Evolutionary conservation across 2,329 filamentous ascomycete genomes (phyloP).

Genomic region (Botrytis galanthina): DNA sequence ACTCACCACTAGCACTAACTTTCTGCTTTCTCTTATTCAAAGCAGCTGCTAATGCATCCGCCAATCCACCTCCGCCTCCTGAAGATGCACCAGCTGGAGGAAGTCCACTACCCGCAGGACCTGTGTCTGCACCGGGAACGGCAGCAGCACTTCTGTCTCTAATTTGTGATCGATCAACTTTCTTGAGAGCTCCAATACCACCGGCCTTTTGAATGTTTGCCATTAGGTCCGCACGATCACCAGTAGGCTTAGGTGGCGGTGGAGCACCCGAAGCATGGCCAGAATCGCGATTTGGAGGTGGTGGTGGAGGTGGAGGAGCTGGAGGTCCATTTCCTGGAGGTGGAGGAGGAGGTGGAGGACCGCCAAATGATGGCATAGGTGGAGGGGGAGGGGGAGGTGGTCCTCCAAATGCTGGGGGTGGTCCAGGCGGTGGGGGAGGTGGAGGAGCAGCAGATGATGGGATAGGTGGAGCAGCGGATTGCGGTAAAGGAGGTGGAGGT

Average conservation of each 20-base stretch:
- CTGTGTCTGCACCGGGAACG: slow-evolving; percentile 55
- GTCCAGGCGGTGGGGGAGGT: slow-evolving; percentile 39
- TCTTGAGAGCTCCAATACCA: slow-evolving; percentile 67
- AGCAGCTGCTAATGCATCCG: slow-evolving; percentile 76
- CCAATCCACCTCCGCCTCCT: slow-evolving; percentile 64
- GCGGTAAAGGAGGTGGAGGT: slow-evolving; percentile 42
- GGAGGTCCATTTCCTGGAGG: slow-evolving; percentile 37
- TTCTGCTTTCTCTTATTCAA: slow-evolving; percentile 85
- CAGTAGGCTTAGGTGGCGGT: slow-evolving; percentile 44
- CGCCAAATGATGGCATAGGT: slow-evolving; percentile 33
- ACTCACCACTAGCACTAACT: slow-evolving; percentile 92
- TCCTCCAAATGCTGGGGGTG: slow-evolving; percentile 39
- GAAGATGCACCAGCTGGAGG: slow-evolving; percentile 54
- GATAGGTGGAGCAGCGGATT: slow-evolving; percentile 40
- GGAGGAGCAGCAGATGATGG: slow-evolving; percentile 40
- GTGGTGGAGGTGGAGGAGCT: slow-evolving; percentile 54
- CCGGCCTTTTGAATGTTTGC: slow-evolving; percentile 71
- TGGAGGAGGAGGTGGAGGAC: slow-evolving; percentile 40
- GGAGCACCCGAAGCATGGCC: slow-evolving; percentile 49
- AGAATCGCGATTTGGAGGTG: slow-evolving; percentile 57
- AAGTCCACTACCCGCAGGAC: slow-evolving; percentile 51
- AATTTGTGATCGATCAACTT: slow-evolving; percentile 69
- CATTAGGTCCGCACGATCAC: slow-evolving; percentile 58
- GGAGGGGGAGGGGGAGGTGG: slow-evolving; percentile 48
- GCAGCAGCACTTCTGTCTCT: slow-evolving; percentile 66